Conservation (phyloP, 108 stramenopile genomes). For the Discostella stelligeroides region DNA sequence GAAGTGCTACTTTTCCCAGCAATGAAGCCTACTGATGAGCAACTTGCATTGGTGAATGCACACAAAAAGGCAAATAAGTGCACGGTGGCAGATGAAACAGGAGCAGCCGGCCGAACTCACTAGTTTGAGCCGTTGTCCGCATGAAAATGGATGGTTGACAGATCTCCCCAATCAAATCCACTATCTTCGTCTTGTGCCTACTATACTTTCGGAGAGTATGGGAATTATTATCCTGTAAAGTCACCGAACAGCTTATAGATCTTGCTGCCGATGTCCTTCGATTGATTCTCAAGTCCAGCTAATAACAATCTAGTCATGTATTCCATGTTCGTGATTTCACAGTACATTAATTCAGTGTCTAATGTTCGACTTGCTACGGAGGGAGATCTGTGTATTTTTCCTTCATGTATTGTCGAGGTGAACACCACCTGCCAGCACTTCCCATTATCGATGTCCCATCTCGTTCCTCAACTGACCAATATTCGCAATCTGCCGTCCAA, state of each 20-base stretch:
- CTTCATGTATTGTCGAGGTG: background rate
- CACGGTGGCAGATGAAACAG: constrained; percentile 24
- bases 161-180: no score
- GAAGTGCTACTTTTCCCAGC: constrained; percentile 99
- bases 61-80: constrained; percentile 54
- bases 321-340: background rate
- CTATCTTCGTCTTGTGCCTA: no score
- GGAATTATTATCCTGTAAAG: no score
- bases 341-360: background rate
- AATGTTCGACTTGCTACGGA: background rate
- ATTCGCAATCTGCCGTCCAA: constrained; percentile 4
- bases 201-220: no score
- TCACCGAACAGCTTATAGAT: no score
- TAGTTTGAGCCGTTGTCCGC: background rate
- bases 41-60: constrained; percentile 73
- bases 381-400: background rate
- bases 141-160: no score
- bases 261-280: no score
- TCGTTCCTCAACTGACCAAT: constrained; percentile 18
- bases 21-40: constrained; percentile 97
- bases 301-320: no score
- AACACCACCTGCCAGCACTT: no score
- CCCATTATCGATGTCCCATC: background rate
- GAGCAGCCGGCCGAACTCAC: constrained; percentile 36
- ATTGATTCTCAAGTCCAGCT: no score